phyloP scores from a whole-genome alignment of 1,139 yeast genomes.

The Geotrichum australiense region DNA sequence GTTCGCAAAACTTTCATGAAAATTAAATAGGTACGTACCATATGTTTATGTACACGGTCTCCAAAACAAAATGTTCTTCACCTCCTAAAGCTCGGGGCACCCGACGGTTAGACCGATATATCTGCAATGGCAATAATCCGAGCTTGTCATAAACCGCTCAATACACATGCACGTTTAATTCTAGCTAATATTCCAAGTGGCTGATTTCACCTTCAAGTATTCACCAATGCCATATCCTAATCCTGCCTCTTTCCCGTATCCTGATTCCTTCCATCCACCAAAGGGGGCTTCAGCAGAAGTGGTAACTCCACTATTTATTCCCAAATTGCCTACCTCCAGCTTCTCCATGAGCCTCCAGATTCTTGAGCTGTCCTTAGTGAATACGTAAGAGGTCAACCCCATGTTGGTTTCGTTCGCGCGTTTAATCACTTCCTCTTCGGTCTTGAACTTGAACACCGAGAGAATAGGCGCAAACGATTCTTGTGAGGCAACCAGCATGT shows the following conservation, averaged over 20 bases:
- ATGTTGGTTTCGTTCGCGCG: slow-evolving; percentile 54
- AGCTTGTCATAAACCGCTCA: too few relatives aligned
- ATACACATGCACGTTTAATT: too few relatives aligned
- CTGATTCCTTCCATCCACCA: slow-evolving; percentile 59
- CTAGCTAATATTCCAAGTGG: slow-evolving; percentile 31
- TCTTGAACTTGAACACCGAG: slow-evolving; percentile 39
- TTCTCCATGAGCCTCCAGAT: slow-evolving; percentile 55
- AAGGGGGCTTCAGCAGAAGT: slow-evolving; percentile 57
- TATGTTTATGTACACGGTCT: too few relatives aligned
- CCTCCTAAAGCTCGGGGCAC: too few relatives aligned
- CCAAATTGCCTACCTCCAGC: slow-evolving; percentile 56
- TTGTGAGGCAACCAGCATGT: slow-evolving; percentile 52
- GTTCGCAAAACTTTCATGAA: too few relatives aligned
- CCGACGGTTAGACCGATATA: too few relatives aligned
- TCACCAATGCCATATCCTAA: slow-evolving; percentile 55
- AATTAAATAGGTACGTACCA: too few relatives aligned
- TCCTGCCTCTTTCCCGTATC: slow-evolving; percentile 58
- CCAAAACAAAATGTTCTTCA: too few relatives aligned
- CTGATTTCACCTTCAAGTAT: slow-evolving; percentile 48
- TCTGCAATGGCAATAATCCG: too few relatives aligned
- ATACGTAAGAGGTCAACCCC: slow-evolving; percentile 63
- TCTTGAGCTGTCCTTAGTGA: slow-evolving; percentile 49
- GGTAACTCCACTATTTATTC: slow-evolving; percentile 53
- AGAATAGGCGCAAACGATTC: slow-evolving; percentile 78
- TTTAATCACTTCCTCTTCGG: slow-evolving; percentile 54